A percentile compares a stretch with the other conserved stretches of the same genome.
phyloP scores from a whole-genome alignment of 495 filamentous ascomycete species.

The Gamarada debralockiae region DNA sequence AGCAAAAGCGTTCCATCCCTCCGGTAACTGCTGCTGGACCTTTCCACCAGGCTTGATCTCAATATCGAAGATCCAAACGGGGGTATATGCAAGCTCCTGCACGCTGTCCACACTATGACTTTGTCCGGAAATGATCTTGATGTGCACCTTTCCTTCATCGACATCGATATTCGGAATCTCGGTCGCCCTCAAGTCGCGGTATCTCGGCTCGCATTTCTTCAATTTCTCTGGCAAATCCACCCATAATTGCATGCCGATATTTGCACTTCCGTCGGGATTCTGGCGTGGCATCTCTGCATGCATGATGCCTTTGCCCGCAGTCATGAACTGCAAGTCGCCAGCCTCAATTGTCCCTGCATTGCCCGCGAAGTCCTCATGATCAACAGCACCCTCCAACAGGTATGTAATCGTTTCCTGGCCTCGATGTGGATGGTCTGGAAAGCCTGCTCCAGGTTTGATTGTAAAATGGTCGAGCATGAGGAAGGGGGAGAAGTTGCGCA shows the following conservation, averaged over 20 bases:
- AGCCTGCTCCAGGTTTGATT: conserved; percentile 75
- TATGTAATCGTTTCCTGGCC: conserved; percentile 69
- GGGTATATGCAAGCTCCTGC: conserved; percentile 88
- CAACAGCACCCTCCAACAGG: conserved; percentile 74
- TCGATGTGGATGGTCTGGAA: conserved; percentile 65
- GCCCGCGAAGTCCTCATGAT: conserved; percentile 95
- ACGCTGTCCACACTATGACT: conserved; percentile 80
- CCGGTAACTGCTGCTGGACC: conserved; percentile 67
- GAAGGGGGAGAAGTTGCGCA: conserved; percentile 89
- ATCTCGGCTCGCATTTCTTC: conserved; percentile 87
- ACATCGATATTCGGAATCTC: conserved; percentile 72
- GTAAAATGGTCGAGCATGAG: conserved; percentile 97
- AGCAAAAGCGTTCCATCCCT: conserved; percentile 87
- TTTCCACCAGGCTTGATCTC: conserved; percentile 75
- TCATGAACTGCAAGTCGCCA: conserved; percentile 97
- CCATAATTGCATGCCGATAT: conserved; percentile 91
- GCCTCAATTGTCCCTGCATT: conserved; percentile 79
- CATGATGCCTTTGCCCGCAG: conserved; percentile 86
- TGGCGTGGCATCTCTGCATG: conserved; percentile 95
- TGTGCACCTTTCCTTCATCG: conserved; percentile 66
- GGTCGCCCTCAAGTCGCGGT: conserved; percentile 70
- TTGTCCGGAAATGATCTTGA: conserved; percentile 89
- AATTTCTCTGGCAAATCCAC: conserved; percentile 81
- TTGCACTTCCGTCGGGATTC: conserved; percentile 69
- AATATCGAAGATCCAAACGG: conserved; percentile 89